Base-by-base conservation (phyloP, 2,329 filamentous ascomycete genomes). In the Chrysoporthe deuterocubensis region DNA sequence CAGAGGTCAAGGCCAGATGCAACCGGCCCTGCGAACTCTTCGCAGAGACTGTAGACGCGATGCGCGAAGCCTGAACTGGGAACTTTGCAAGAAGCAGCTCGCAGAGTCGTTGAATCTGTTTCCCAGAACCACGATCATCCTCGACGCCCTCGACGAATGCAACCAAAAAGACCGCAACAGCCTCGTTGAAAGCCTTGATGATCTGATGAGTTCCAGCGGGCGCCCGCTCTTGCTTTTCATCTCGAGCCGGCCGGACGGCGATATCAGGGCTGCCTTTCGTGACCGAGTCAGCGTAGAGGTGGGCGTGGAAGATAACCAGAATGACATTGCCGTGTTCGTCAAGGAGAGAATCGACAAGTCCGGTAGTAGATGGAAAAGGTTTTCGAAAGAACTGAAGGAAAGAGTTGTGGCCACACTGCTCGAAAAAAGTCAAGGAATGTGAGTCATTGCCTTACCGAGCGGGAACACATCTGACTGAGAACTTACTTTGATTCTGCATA, bases 91-190 rank as follows among this genome's bases (percentile, higher is more conserved):
- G 62, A 48, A 73, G 11, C 67, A 71, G 18, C 65, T 79, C 6
- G 59, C 73, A 0, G 63, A 71, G 8, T 74, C 73, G 1, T 56
- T 76, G 9, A 72, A 77, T 26, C 50, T 73, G 16, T 79, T 78
- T 40, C 68, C 71, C 1, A 71, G 70, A 16, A 76, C 75, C 3
- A 79, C 74, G 1, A 67, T 80, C 3, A 68, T 80, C 0, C 65
- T 80, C 4, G 78, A 80, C 64, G 78, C 77, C 34, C 62, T 80
- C 52, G 78, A 80, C 62, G 78, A 80, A 70, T 78, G 76, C 64
- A 70, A 78, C 6, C 56, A 64, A 4, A 57, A 67, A 5, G 68
- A 70, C 2, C 74, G 78, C 14, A 40, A 65, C 6, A 58, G 72
- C 8, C 65, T 80, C 6, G 67, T 79, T 26, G 66, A 75, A 9